A percentile compares a stretch with the other conserved stretches of the same genome.
Conservation (phyloP, 2,329 filamentous ascomycete genomes). For the Sclerotinia nivalis region DNA sequence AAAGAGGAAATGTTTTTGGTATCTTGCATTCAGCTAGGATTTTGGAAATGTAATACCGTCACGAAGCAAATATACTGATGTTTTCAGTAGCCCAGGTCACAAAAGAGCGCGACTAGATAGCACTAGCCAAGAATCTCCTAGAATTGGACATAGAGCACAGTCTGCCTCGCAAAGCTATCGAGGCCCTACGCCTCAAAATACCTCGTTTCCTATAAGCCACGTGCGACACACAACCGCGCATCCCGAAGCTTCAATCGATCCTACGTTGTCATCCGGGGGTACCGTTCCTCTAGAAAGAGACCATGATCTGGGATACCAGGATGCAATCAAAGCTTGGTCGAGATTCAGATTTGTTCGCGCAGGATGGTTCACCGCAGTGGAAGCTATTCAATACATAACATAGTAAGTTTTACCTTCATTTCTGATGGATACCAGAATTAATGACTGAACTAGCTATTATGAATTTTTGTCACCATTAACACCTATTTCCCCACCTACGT, state of each 20-base stretch:
- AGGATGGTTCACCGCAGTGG: slow-evolving; percentile 92
- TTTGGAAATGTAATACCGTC: background rate
- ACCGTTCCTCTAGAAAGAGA: slow-evolving; percentile 33
- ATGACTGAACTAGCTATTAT: slow-evolving; percentile 68
- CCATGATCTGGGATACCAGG: slow-evolving; percentile 58
- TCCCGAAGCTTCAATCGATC: slow-evolving; percentile 36
- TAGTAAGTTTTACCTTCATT: slow-evolving; percentile 59
- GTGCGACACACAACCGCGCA: slow-evolving; percentile 28
- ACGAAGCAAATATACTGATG: slow-evolving; percentile 42
- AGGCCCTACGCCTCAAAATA: slow-evolving; percentile 26
- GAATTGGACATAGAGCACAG: slow-evolving; percentile 28
- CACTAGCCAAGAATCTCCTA: slow-evolving; percentile 36
- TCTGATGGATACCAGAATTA: slow-evolving; percentile 4
- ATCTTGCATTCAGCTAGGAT: background rate
- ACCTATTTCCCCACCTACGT: slow-evolving; percentile 90
- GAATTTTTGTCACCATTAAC: slow-evolving; percentile 87
- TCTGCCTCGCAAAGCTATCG: slow-evolving; percentile 29
- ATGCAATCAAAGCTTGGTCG: slow-evolving; percentile 84
- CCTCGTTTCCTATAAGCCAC: slow-evolving; percentile 32
- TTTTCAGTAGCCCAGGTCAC: slow-evolving; percentile 41
- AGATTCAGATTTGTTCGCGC: slow-evolving; percentile 92
- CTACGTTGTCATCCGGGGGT: slow-evolving; percentile 32
- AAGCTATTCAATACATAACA: slow-evolving; percentile 90
- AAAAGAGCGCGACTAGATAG: slow-evolving; percentile 37
- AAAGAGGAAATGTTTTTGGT: background rate